Evolutionary conservation across 176 grass and related monocot species (phyloP), one percentile per base, ranked within the genome.

Genomic region (Oryza nivara): DNA sequence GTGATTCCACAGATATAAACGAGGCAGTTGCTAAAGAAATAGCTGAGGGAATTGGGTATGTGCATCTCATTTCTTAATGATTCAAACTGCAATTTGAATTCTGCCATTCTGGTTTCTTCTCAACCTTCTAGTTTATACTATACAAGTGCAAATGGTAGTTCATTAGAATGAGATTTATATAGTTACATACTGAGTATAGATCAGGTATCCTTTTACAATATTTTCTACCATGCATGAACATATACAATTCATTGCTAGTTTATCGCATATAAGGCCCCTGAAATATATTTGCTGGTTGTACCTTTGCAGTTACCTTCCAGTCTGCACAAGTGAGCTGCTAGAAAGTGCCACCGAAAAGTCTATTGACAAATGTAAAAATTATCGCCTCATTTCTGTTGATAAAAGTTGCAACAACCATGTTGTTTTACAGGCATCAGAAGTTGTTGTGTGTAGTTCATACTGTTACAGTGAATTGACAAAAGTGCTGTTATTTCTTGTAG

Each of bases 321-420:
- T 98, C 81, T 90, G 72, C 56, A 95, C 91, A 68, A 92, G 96
- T 66, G 96, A 98, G 75, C 74, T 98, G 69, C 63, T 98, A 51
- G 96, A 98, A 72, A 89, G 90, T 72, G 94, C 88, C 82, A 90
- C 91, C 70, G 28, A 91, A 9, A 87, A 95, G 61, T 90, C 89
- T 20, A 87, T 98, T 25, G 91, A 92, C 13, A 90, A 83, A 94
- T 98, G 93, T 98, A 92, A 48, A 48, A 19, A 35, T 52, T 84
- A 71, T 74, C 7, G 47, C 30, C 67, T 60, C 26, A 52, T 72
- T 72, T 89, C 48, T 25, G 43, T 40, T 40, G 47, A 72, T 38
- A 45, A 63, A 51, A 72, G n/a, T 1, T 17, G 4, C 66, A 38
- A 38, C 36, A 67, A 84, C 46, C 26, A 56, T 80, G 20, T 56